phyloP scores from a whole-genome alignment of 2,329 filamentous ascomycete species.

The Pseudogymnoascus sp. region DNA sequence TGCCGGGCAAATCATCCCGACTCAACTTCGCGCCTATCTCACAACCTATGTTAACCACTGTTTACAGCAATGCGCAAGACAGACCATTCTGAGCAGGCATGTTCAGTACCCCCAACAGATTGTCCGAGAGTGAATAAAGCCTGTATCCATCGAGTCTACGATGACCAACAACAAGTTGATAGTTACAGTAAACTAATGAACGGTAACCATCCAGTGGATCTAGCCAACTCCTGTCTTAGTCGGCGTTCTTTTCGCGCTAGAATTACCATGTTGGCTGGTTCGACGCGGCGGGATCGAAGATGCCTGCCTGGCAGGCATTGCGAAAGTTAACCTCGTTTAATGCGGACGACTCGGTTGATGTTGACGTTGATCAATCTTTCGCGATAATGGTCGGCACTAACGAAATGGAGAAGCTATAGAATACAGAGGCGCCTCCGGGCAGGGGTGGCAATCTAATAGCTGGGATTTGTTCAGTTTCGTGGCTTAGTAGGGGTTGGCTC shows the following conservation, averaged over 20 bases:
- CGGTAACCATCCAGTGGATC: conserved; percentile 40
- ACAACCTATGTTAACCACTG: conserved; percentile 46
- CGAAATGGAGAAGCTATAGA: conserved; percentile 64
- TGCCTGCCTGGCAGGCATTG: conserved; percentile 31
- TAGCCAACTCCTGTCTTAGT: conserved; percentile 39
- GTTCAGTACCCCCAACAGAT: too few species aligned
- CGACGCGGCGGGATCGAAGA: conserved; percentile 35
- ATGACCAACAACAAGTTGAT: too few species aligned
- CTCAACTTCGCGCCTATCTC: conserved; percentile 43
- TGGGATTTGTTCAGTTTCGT: too few species aligned
- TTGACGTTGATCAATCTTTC: conserved; percentile 64
- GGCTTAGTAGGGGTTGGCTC: too few species aligned
- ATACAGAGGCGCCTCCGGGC: too few species aligned
- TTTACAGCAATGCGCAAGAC: too few species aligned
- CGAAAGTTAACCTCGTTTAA: conserved; percentile 16
- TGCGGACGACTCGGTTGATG: conserved; percentile 34
- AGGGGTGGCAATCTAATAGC: too few species aligned
- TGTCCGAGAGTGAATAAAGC: too few species aligned
- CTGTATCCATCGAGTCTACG: too few species aligned
- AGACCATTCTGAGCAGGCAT: too few species aligned
- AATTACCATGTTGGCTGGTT: conserved; percentile 42
- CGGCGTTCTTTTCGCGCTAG: conserved; percentile 37
- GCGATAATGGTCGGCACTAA: conserved; percentile 92
- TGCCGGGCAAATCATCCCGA: conserved; percentile 36
- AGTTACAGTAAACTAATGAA: too few species aligned